phyloP scores from a whole-genome alignment of 1,139 yeast genomes.

The Geotrichum klebahnii region DNA sequence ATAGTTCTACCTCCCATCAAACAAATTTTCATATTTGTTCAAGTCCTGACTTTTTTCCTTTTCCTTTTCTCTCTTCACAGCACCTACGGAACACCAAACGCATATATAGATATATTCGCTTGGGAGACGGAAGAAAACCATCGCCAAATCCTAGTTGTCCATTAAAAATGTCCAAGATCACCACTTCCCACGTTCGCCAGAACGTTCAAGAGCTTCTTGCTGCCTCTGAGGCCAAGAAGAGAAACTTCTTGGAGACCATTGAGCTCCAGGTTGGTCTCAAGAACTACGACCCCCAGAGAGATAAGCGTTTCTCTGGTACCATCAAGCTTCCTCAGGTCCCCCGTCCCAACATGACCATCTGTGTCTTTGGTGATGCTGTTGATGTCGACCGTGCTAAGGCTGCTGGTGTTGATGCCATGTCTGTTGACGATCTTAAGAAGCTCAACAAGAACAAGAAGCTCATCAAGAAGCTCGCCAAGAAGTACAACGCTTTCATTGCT shows the following conservation, averaged over 20 bases:
- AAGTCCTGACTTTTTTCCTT: background rate
- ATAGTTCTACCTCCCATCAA: background rate
- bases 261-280: constrained; percentile 99
- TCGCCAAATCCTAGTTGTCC: constrained; percentile 24
- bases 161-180: constrained; percentile 81
- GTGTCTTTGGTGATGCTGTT: constrained; percentile 99
- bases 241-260: constrained; percentile 99
- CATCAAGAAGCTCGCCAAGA: constrained; percentile 99
- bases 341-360: constrained; percentile 99
- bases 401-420: constrained; percentile 98
- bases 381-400: constrained; percentile 99
- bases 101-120: constrained; percentile 32
- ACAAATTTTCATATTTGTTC: background rate
- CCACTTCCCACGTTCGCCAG: constrained; percentile 91
- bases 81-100: constrained; percentile 23
- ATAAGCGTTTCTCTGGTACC: constrained; percentile 99
- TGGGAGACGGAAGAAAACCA: constrained; percentile 39
- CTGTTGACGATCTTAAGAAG: constrained; percentile 99
- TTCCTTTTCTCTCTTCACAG: constrained; percentile 16
- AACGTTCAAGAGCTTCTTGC: constrained; percentile 90
- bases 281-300: constrained; percentile 99
- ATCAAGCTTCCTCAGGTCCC: constrained; percentile 98
- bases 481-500: constrained; percentile 99
- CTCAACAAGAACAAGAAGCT: constrained; percentile 99
- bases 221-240: constrained; percentile 97